Conservation (phyloP, 169 alveolate species). For the Plasmodium falciparum region DNA sequence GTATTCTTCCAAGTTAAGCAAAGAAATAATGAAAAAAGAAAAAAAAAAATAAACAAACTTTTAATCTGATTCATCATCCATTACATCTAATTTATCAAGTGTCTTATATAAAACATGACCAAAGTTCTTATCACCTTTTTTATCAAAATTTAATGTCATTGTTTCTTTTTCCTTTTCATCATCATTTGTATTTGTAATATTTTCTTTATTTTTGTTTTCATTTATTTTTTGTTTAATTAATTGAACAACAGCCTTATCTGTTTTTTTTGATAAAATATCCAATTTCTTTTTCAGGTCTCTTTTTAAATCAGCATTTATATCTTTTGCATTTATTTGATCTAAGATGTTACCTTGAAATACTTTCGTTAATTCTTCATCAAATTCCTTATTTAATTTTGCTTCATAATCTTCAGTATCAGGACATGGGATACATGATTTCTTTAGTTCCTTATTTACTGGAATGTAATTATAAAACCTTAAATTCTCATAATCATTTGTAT, state of each 20-base stretch:
- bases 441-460: constrained; percentile 76
- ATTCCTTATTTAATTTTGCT: constrained; percentile 75
- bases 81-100: constrained; percentile 44
- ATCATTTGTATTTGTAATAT: constrained; percentile 5
- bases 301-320: constrained; percentile 87
- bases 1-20: no score
- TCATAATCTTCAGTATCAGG: constrained; percentile 80
- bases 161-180: constrained; percentile 20
- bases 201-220: constrained; percentile 41
- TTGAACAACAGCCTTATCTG: constrained; percentile 87
- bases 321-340: constrained; percentile 80
- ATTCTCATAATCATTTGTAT: constrained; percentile 28
- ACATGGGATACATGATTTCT: constrained; percentile 77
- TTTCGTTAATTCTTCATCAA: constrained; percentile 66
- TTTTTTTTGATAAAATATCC: constrained; percentile 80
- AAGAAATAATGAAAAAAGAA: neutral
- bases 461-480: constrained; percentile 79
- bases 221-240: constrained; percentile 80
- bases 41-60: neutral
- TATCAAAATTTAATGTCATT: constrained; percentile 46
- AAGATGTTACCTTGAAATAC: constrained; percentile 77
- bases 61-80: constrained; percentile 77
- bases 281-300: constrained; percentile 86
- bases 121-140: constrained; percentile 31
- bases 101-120: constrained; percentile 64